Evolutionary conservation across 768 basidiomycete species (phyloP).

Genomic region (Tulasnella sp.): DNA sequence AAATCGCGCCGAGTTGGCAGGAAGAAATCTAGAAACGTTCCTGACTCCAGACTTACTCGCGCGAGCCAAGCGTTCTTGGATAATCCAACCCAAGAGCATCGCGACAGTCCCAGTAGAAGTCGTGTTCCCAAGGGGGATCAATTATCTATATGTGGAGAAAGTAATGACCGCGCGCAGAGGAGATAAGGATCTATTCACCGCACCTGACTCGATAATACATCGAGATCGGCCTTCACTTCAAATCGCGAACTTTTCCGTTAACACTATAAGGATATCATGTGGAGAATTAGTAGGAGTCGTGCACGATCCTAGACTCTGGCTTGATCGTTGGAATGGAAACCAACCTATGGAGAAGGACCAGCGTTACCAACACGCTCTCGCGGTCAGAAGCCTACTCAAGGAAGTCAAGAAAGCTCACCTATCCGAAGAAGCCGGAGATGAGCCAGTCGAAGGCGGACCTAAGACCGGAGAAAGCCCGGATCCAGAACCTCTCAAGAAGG

Average conservation of each 20-base stretch:
- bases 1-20: background rate
- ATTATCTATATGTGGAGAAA: background rate
- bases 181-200: background rate
- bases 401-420: background rate
- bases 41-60: background rate
- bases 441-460: conserved; percentile 36
- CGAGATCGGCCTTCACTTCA: background rate
- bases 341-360: background rate
- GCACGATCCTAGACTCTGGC: background rate
- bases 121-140: conserved; percentile 1
- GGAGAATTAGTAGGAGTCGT: background rate
- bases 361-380: background rate
- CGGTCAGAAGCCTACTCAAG: background rate
- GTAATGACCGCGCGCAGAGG: background rate
- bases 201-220: background rate
- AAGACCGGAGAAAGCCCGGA: conserved; percentile 37
- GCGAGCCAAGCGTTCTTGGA: background rate
- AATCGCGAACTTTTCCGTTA: background rate
- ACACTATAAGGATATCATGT: background rate
- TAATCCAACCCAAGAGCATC: background rate
- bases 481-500: conserved; percentile 22
- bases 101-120: background rate
- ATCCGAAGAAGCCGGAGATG: conserved; percentile 27
- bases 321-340: background rate
- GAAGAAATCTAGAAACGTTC: background rate